Conservation (phyloP, 2,329 filamentous ascomycete species). For the Daldinia eschscholtzii region DNA sequence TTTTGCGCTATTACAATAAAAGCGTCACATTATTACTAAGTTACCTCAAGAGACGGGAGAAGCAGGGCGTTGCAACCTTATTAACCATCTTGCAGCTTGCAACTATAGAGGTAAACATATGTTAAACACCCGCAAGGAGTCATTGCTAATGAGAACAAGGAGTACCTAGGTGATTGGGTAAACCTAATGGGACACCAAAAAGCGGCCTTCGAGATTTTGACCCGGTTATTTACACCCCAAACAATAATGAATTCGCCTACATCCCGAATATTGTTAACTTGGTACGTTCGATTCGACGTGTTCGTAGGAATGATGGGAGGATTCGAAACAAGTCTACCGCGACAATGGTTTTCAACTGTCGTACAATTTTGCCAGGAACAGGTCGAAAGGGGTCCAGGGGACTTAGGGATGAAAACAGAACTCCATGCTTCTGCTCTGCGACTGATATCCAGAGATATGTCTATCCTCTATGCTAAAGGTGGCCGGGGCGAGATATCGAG, state of each 20-base stretch:
- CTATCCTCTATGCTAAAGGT: slow-evolving; percentile 78
- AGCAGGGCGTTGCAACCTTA: slow-evolving; percentile 79
- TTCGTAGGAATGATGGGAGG: slow-evolving; percentile 86
- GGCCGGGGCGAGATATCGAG: slow-evolving; percentile 72
- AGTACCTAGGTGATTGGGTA: slow-evolving; percentile 95
- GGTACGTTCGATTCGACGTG: slow-evolving; percentile 92
- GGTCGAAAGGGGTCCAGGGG: slow-evolving; percentile 68
- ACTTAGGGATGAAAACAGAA: slow-evolving; percentile 75
- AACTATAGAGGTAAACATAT: slow-evolving; percentile 82
- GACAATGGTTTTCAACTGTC: slow-evolving; percentile 80
- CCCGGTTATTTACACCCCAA: slow-evolving; percentile 80
- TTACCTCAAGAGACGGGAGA: slow-evolving; percentile 77
- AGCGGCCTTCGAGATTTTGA: slow-evolving; percentile 86
- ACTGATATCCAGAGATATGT: slow-evolving; percentile 83
- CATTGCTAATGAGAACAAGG: slow-evolving; percentile 64
- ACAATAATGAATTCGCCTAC: slow-evolving; percentile 78
- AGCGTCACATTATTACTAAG: slow-evolving; percentile 82
- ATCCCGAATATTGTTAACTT: slow-evolving; percentile 80
- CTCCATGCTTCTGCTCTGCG: slow-evolving; percentile 75
- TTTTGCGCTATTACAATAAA: slow-evolving; percentile 90
- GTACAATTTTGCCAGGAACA: slow-evolving; percentile 73
- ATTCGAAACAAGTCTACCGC: slow-evolving; percentile 77
- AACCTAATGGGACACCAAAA: slow-evolving; percentile 93
- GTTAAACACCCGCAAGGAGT: slow-evolving; percentile 31
- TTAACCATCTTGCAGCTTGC: slow-evolving; percentile 91